Conservation (phyloP, 345 rosid genomes). For the Chamaenerion angustifolium region DNA sequence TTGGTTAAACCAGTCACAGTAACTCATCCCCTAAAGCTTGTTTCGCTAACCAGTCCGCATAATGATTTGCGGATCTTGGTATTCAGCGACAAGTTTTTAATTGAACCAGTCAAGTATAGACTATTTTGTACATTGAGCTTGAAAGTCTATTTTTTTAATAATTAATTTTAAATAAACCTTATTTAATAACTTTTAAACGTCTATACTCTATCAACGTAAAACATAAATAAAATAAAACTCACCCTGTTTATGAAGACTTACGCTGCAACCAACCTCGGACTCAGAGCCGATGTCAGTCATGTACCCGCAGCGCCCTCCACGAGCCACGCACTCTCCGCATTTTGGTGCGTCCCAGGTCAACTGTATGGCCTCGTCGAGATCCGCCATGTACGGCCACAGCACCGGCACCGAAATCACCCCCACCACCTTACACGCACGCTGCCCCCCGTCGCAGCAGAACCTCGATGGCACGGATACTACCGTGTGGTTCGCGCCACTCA, state of each 20-base stretch:
- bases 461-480: slow-evolving; percentile 11
- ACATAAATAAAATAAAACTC: background rate
- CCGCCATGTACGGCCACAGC: slow-evolving; percentile 9
- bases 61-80: too few relatives aligned
- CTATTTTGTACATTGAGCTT: too few relatives aligned
- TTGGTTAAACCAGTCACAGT: too few relatives aligned
- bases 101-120: too few relatives aligned
- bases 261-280: slow-evolving; percentile 17
- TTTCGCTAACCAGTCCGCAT: too few relatives aligned
- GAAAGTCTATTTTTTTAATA: too few relatives aligned
- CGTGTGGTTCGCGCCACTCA: slow-evolving; percentile 21
- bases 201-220: background rate
- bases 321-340: slow-evolving; percentile 17
- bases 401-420: slow-evolving; percentile 14
- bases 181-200: too few relatives aligned
- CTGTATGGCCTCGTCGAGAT: background rate
- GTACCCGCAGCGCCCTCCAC: slow-evolving; percentile 26
- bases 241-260: slow-evolving; percentile 4
- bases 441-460: background rate
- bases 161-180: too few relatives aligned
- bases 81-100: too few relatives aligned
- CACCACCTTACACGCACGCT: slow-evolving; percentile 10
- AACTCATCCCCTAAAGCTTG: too few relatives aligned
- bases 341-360: slow-evolving; percentile 27
- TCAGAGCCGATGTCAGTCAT: background rate